Percentiles rank a stretch among this genome's conserved stretches.
phyloP scores from a whole-genome alignment of 768 basidiomycete species.

The Hirschioporus abietinus region DNA sequence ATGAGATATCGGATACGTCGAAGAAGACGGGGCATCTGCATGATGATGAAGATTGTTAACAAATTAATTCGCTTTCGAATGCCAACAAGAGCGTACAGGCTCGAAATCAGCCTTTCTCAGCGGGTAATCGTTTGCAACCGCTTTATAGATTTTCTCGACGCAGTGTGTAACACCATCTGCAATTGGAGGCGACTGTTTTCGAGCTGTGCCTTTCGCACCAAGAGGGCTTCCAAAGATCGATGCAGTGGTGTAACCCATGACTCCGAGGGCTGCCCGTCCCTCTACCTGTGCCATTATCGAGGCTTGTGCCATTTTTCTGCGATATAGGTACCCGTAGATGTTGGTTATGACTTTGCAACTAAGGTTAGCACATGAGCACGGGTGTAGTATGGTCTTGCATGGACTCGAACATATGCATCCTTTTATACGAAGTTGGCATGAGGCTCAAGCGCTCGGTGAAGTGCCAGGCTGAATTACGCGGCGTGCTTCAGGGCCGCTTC shows the following conservation, averaged over 20 bases:
- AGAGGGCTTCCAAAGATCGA: background rate
- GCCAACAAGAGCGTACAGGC: constrained; percentile 6
- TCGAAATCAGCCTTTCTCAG: constrained; percentile 12
- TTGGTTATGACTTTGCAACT: no score
- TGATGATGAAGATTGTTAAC: constrained; percentile 1
- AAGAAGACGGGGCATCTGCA: constrained; percentile 20
- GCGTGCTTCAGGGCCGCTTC: no score
- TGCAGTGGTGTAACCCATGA: background rate
- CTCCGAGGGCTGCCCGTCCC: background rate
- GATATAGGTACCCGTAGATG: no score
- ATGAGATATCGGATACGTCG: constrained; percentile 22
- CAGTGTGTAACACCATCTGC: constrained; percentile 21
- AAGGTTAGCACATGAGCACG: no score
- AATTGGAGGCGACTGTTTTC: constrained; percentile 18
- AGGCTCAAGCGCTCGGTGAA: no score
- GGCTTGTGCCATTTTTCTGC: no score
- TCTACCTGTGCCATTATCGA: background rate
- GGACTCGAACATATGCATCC: no score
- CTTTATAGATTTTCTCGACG: constrained; percentile 11
- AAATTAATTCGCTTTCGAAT: background rate
- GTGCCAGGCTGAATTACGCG: no score
- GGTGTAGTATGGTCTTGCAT: no score
- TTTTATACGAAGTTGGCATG: no score
- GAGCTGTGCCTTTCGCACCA: constrained; percentile 9
- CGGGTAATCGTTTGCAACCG: constrained; percentile 13